Conservation (phyloP, 1,139 yeast genomes). For the Debaryomyces sp. region DNA sequence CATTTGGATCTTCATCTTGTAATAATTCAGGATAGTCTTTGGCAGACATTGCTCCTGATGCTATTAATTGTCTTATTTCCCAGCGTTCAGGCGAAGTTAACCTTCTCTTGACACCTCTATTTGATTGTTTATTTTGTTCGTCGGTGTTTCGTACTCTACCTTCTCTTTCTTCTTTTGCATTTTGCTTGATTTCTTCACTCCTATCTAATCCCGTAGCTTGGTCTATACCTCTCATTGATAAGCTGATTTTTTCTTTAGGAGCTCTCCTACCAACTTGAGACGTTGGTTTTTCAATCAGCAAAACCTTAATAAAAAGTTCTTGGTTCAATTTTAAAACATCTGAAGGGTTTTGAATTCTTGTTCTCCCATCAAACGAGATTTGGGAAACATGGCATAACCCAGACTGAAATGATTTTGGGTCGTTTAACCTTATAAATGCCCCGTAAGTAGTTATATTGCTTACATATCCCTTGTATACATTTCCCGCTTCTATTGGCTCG, state of each 20-base stretch:
- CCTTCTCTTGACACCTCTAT: slow-evolving; percentile 38
- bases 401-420: slow-evolving; percentile 27
- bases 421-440: slow-evolving; percentile 60
- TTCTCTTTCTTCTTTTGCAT: slow-evolving; percentile 20
- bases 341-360: slow-evolving; percentile 57
- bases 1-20: slow-evolving; percentile 45
- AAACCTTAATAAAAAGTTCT: slow-evolving; percentile 65
- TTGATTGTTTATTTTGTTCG: background rate
- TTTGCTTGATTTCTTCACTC: slow-evolving; percentile 19
- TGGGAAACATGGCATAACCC: slow-evolving; percentile 84
- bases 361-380: slow-evolving; percentile 46
- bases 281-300: slow-evolving; percentile 37
- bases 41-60: slow-evolving; percentile 73
- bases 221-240: slow-evolving; percentile 77
- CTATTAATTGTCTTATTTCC: slow-evolving; percentile 83
- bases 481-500: slow-evolving; percentile 27
- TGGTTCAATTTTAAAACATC: slow-evolving; percentile 63
- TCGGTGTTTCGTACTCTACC: slow-evolving; percentile 20
- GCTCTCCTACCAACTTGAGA: slow-evolving; percentile 1
- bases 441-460: slow-evolving; percentile 69
- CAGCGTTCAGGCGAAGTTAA: slow-evolving; percentile 86
- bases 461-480: slow-evolving; percentile 63
- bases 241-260: slow-evolving; percentile 50
- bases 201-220: slow-evolving; percentile 63
- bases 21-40: slow-evolving; percentile 70